These are phyloP conservation scores for Lactarius vividus DNA, from an alignment of 768 basidiomycete species.

Conservation along the genomic window DNA sequence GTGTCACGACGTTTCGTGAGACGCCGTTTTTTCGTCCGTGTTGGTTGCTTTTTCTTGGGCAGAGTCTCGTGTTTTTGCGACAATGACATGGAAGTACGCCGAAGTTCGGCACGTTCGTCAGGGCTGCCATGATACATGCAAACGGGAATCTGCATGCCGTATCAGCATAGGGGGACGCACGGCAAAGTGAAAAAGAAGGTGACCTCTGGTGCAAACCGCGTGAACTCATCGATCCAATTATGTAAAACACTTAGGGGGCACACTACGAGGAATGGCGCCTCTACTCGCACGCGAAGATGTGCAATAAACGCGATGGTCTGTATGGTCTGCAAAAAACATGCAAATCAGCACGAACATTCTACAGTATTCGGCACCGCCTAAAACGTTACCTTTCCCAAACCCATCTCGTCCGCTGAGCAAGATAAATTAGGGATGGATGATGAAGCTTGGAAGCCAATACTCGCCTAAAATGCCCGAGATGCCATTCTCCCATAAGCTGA, in stretches of 20 bases:
- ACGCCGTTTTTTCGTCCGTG: conserved; percentile 2
- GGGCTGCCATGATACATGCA: conserved; percentile 89
- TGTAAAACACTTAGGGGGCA: conserved; percentile 92
- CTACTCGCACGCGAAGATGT: conserved; percentile 73
- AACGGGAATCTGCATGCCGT: conserved; percentile 62
- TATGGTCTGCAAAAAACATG: conserved; percentile 59
- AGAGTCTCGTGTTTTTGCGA: background rate
- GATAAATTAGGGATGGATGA: conserved; percentile 2
- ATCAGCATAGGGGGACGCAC: background rate
- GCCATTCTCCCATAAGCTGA: conserved; percentile 79
- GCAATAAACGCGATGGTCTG: conserved; percentile 95
- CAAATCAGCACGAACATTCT: conserved; percentile 9
- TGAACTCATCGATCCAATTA: conserved; percentile 87
- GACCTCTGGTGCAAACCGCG: conserved; percentile 78
- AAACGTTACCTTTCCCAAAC: conserved; percentile 69
- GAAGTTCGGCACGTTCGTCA: conserved; percentile 74
- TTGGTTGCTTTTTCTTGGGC: background rate
- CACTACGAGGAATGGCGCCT: conserved; percentile 80
- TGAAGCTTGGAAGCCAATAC: conserved; percentile 20
- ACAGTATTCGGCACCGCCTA: background rate
- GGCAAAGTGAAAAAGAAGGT: conserved; percentile 30
- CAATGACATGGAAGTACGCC: conserved; percentile 34
- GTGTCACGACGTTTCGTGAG: conserved; percentile 1
- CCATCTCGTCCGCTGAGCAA: conserved; percentile 87
- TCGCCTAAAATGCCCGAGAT: conserved; percentile 76